Evolutionary conservation across 2,329 filamentous ascomycete genomes (phyloP).

Genomic region (Myrmaecium sp.): DNA sequence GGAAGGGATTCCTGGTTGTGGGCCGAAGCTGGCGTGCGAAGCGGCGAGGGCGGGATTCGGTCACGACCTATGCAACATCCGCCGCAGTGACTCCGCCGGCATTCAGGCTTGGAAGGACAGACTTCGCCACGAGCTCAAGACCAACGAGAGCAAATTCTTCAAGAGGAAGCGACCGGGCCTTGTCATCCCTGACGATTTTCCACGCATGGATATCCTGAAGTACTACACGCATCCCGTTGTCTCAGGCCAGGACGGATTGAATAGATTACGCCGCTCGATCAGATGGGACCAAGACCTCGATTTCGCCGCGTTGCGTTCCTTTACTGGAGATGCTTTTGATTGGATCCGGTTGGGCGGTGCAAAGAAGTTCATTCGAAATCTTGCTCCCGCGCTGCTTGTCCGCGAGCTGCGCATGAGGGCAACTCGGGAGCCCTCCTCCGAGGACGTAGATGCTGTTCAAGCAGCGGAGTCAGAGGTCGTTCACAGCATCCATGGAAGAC

Average conservation of each 20-base stretch:
- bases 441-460: conserved; percentile 22
- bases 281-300: conserved; percentile 49
- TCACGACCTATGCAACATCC: conserved; percentile 50
- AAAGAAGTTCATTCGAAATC: conserved; percentile 64
- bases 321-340: conserved; percentile 65
- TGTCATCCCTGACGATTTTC: conserved; percentile 64
- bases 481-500: conserved; percentile 46
- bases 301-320: conserved; percentile 49
- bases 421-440: conserved; percentile 5
- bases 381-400: conserved; percentile 60
- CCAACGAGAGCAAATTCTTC: conserved; percentile 74
- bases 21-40: conserved; percentile 75
- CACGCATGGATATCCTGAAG: conserved; percentile 57
- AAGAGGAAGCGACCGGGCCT: conserved; percentile 57
- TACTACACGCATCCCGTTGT: conserved; percentile 83
- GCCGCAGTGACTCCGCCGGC: conserved; percentile 39
- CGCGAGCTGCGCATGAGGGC: conserved; percentile 33
- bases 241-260: conserved; percentile 42
- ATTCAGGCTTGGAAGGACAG: conserved; percentile 54
- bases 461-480: conserved; percentile 39
- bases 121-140: conserved; percentile 58
- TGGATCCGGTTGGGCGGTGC: conserved; percentile 69
- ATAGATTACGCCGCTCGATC: conserved; percentile 35
- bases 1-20: conserved; percentile 73
- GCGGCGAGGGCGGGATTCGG: conserved; percentile 83